These are phyloP conservation scores for Penicillium argentinense DNA, from an alignment of 495 filamentous ascomycete genomes.

Conservation along the genomic window DNA sequence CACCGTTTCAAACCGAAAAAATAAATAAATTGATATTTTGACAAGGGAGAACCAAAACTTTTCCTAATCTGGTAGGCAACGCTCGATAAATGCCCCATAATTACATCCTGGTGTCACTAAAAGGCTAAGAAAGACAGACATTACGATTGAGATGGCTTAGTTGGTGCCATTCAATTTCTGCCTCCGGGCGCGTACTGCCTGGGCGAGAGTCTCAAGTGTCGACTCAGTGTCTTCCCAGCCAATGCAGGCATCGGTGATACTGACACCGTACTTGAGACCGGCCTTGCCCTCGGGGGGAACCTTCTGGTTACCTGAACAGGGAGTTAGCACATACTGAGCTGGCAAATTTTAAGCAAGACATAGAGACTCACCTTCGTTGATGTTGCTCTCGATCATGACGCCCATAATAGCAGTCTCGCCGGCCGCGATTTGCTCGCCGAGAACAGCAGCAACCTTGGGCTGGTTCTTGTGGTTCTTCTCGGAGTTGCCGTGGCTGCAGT, in stretches of 20 bases:
- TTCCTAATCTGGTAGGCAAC: constrained; percentile 9
- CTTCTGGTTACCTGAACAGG: constrained; percentile 75
- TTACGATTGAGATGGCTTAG: constrained; percentile 8
- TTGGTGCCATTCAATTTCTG: constrained; percentile 33
- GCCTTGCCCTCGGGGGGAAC: constrained; percentile 85
- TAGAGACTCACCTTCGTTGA: constrained; percentile 72
- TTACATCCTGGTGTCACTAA: constrained; percentile 11
- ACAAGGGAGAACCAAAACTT: constrained; percentile 9
- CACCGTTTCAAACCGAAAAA: too few species aligned
- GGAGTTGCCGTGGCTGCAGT: constrained; percentile 97
- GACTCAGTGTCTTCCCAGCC: constrained; percentile 88
- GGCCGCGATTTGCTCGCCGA: constrained; percentile 79
- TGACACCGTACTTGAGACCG: constrained; percentile 90
- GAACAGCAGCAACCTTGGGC: constrained; percentile 81
- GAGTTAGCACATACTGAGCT: constrained; percentile 1
- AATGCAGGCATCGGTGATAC: constrained; percentile 98
- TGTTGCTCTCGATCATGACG: constrained; percentile 98
- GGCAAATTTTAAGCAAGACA: not conserved
- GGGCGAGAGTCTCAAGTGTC: constrained; percentile 75
- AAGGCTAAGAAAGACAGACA: constrained; percentile 7
- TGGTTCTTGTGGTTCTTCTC: constrained; percentile 97
- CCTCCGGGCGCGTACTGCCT: constrained; percentile 64
- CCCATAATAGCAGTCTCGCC: constrained; percentile 93
- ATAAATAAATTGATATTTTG: not conserved
- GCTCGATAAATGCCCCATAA: constrained; percentile 16